phyloP scores from a whole-genome alignment of 495 filamentous ascomycete species.

The Rusavskia elegans region DNA sequence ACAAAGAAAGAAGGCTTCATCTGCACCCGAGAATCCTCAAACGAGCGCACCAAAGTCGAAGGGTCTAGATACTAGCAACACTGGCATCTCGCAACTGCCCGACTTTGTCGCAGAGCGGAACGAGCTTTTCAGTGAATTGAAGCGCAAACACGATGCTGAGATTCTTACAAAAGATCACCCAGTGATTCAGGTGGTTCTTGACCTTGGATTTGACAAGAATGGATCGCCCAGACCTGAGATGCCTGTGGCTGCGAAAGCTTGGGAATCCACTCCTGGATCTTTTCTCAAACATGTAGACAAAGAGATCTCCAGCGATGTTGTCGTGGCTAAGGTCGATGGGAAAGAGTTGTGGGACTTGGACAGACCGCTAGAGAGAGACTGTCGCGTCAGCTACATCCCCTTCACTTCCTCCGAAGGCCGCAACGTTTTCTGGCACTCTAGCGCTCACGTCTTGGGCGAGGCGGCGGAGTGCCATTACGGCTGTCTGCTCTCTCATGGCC shows the following conservation, averaged over 20 bases:
- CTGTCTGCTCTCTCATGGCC: slow-evolving; percentile 83
- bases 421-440: slow-evolving; percentile 85
- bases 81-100: slow-evolving; percentile 32
- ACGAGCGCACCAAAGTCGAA: no score
- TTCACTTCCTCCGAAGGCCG: slow-evolving; percentile 76
- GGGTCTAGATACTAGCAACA: background rate
- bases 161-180: slow-evolving; percentile 30
- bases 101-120: slow-evolving; percentile 74
- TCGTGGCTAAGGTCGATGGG: slow-evolving; percentile 71
- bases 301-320: slow-evolving; percentile 34
- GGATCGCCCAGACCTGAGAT: slow-evolving; percentile 21
- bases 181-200: slow-evolving; percentile 34
- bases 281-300: slow-evolving; percentile 36
- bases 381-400: slow-evolving; percentile 60
- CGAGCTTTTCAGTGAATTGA: slow-evolving; percentile 72
- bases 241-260: slow-evolving; percentile 31
- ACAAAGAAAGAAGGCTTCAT: no score
- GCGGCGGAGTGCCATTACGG: slow-evolving; percentile 78
- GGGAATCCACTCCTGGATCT: slow-evolving; percentile 36
- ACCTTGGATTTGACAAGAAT: slow-evolving; percentile 25
- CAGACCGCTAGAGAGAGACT: slow-evolving; percentile 68
- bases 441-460: slow-evolving; percentile 87
- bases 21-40: no score
- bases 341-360: slow-evolving; percentile 80
- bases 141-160: slow-evolving; percentile 64